phyloP scores from a whole-genome alignment of 768 basidiomycete genomes.

The Amanita pallidorosea region DNA sequence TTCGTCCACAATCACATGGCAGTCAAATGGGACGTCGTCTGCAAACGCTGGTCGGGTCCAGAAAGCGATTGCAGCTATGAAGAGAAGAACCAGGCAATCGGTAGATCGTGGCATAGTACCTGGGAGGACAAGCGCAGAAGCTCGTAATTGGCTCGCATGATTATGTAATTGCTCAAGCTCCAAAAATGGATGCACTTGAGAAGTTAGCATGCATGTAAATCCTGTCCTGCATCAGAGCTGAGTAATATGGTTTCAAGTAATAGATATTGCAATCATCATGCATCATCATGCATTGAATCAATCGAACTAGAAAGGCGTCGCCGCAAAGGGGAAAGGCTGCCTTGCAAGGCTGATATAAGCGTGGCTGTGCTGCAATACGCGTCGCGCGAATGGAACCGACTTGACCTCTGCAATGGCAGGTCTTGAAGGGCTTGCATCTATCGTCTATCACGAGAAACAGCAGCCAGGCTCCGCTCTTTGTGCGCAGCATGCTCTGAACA shows the following conservation, averaged over 20 bases:
- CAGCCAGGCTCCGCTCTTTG: conserved; percentile 75
- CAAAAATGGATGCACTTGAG: neutral
- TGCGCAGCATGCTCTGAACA: conserved; percentile 81
- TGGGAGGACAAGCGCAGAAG: neutral
- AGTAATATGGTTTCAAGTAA: too few species aligned
- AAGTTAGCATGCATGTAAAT: too few species aligned
- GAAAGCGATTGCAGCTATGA: conserved; percentile 10
- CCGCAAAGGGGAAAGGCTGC: neutral
- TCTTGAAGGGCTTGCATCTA: conserved; percentile 38
- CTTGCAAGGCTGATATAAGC: neutral
- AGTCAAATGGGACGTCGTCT: conserved; percentile 42
- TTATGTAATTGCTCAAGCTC: neutral
- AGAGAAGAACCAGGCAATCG: conserved; percentile 4
- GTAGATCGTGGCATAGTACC: neutral
- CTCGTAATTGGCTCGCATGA: too few species aligned
- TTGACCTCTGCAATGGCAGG: conserved; percentile 36
- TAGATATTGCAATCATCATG: too few species aligned
- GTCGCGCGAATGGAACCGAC: neutral
- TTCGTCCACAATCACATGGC: conserved; percentile 30
- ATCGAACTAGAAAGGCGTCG: too few species aligned
- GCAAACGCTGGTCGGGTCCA: conserved; percentile 14
- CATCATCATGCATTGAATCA: too few species aligned
- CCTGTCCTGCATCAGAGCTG: too few species aligned
- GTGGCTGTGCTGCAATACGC: neutral
- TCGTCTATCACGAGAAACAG: conserved; percentile 75